Conservation (phyloP, 495 filamentous ascomycete species). For the Chlorociboria aeruginascens region DNA sequence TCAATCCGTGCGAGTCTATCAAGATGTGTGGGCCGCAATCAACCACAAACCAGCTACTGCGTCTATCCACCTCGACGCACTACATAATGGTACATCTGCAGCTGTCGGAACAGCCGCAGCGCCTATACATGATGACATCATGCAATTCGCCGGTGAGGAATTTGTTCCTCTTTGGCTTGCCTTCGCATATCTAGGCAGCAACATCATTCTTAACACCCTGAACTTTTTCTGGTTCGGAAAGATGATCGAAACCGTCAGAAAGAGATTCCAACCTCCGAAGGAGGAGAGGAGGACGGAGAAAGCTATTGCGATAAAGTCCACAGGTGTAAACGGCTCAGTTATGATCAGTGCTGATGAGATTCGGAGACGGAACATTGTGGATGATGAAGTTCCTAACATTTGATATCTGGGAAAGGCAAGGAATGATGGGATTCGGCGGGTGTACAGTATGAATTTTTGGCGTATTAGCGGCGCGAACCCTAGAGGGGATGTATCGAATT, state of each 20-base stretch:
- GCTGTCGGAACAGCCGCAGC: slow-evolving; percentile 16
- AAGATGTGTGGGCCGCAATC: slow-evolving; percentile 64
- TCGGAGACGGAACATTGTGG: slow-evolving; percentile 15
- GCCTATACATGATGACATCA: slow-evolving; percentile 23
- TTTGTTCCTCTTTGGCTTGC: slow-evolving; percentile 74
- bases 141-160: slow-evolving; percentile 32
- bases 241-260: slow-evolving; percentile 87
- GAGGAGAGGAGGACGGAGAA: slow-evolving; percentile 22
- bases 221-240: slow-evolving; percentile 97
- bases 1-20: slow-evolving; percentile 62
- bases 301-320: slow-evolving; percentile 15
- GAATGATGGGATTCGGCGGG: no score
- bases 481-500: background rate
- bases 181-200: slow-evolving; percentile 59
- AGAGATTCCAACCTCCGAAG: slow-evolving; percentile 66
- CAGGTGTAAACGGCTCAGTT: slow-evolving; percentile 19
- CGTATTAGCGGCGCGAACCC: background rate
- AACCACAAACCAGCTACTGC: slow-evolving; percentile 25
- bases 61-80: slow-evolving; percentile 19
- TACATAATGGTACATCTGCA: slow-evolving; percentile 24
- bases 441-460: no score
- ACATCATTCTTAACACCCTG: slow-evolving; percentile 69
- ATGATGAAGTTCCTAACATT: slow-evolving; percentile 1
- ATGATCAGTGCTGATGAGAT: slow-evolving; percentile 20
- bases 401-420: no score